Conservation (phyloP, 2,329 filamentous ascomycete species). For the Aspergillus arachidicola region DNA sequence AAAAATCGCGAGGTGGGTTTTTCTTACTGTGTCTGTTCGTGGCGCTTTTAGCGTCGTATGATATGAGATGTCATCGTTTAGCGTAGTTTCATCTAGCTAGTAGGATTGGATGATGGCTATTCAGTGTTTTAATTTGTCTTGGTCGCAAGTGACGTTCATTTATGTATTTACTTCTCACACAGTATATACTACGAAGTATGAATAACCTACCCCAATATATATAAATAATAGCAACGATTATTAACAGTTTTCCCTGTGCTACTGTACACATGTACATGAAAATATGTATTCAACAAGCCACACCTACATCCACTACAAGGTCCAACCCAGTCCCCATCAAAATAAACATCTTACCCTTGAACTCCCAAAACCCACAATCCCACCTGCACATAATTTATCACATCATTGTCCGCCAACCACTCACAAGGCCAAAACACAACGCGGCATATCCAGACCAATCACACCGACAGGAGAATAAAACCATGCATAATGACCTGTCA, state of each 20-base stretch:
- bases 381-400: not conserved
- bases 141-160: not conserved
- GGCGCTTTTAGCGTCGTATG: not conserved
- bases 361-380: too few species aligned
- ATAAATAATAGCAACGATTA: too few species aligned
- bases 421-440: not conserved
- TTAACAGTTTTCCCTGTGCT: too few species aligned
- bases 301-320: not conserved
- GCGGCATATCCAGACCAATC: not conserved
- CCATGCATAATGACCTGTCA: not conserved
- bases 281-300: not conserved
- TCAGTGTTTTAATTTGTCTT: not conserved
- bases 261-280: too few species aligned
- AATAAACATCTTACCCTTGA: not conserved
- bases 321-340: too few species aligned
- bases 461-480: not conserved
- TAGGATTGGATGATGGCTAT: not conserved
- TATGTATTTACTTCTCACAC: too few species aligned
- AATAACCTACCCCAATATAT: too few species aligned
- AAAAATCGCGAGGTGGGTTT: not conserved
- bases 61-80: slow-evolving; percentile 1
- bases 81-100: not conserved
- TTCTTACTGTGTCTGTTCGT: not conserved
- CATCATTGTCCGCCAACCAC: not conserved
- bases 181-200: too few species aligned